Percentiles rank a stretch among this genome's conserved stretches.
These are phyloP conservation scores for Amanita thiersii DNA, from an alignment of 768 basidiomycete species.

Conservation along the genomic window DNA sequence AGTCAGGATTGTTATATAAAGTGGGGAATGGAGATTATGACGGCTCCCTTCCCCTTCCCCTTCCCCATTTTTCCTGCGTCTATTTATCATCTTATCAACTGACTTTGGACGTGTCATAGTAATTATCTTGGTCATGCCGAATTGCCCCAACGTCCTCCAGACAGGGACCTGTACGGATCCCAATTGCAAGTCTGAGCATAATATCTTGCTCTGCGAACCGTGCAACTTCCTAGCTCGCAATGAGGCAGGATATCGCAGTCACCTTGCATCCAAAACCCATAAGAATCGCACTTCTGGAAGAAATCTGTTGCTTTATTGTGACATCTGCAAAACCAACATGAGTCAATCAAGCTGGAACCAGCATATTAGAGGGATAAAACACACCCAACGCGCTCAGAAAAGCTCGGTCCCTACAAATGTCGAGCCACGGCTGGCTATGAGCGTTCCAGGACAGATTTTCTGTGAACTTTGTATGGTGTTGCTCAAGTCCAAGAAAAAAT, in stretches of 20 bases:
- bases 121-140: too few species aligned
- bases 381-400: constrained; percentile 13
- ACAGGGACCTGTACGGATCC: constrained; percentile 25
- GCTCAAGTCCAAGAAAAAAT: too few species aligned
- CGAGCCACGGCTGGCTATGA: constrained; percentile 19
- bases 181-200: constrained; percentile 25
- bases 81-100: too few species aligned
- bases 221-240: constrained; percentile 27
- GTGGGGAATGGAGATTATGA: too few species aligned
- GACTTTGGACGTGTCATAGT: too few species aligned
- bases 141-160: constrained; percentile 29
- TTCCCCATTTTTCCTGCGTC: too few species aligned
- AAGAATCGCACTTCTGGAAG: constrained; percentile 16
- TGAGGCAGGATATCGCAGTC: constrained; percentile 15
- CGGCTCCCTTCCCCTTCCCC: too few species aligned
- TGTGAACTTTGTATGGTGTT: constrained; percentile 21
- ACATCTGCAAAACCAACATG: constrained; percentile 4
- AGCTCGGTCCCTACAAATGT: constrained; percentile 18
- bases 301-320: constrained; percentile 18
- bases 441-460: constrained; percentile 13
- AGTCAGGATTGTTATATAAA: too few species aligned
- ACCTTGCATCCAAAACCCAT: constrained; percentile 24
- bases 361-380: not conserved
- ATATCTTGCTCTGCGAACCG: constrained; percentile 27
- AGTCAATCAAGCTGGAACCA: not conserved